phyloP scores from a whole-genome alignment of 208 protist species.

The Acanthamoeba polyphaga region DNA sequence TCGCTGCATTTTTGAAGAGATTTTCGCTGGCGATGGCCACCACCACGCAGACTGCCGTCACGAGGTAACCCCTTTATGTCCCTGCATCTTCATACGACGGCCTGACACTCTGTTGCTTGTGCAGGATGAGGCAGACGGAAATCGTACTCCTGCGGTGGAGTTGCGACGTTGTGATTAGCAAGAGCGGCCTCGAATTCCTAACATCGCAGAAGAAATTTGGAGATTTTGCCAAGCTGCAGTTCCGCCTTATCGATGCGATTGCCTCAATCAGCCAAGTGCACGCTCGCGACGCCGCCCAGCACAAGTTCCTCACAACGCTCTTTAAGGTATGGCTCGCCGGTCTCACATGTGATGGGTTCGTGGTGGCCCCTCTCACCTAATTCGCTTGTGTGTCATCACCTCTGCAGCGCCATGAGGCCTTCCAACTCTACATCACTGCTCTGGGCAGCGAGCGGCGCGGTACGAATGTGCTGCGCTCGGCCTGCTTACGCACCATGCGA shows the following conservation, averaged over 20 bases:
- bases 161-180: conserved; percentile 65
- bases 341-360: not conserved
- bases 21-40: conserved; percentile 45
- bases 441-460: conserved; percentile 70
- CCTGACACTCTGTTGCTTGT: not conserved
- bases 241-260: conserved; percentile 31
- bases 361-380: not conserved
- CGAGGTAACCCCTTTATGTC: not conserved
- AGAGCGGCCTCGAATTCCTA: conserved; percentile 64
- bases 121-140: conserved; percentile 49
- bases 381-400: not conserved
- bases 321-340: not conserved
- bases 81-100: not conserved
- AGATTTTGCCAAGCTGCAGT: conserved; percentile 75
- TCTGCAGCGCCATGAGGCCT: conserved; percentile 57
- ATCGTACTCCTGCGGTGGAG: conserved; percentile 70
- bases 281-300: conserved; percentile 40
- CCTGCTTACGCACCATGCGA: conserved; percentile 26
- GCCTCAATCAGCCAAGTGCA: conserved; percentile 43
- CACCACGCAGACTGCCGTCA: conserved; percentile 26
- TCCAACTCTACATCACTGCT: conserved; percentile 42
- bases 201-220: conserved; percentile 77
- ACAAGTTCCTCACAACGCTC: not conserved
- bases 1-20: conserved; percentile 69
- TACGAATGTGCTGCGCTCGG: conserved; percentile 64